A percentile compares a stretch with the other conserved stretches of the same genome.
These are phyloP conservation scores for Fraxinus angustifolia DNA, from an alignment of 305 asterid genomes.

Conservation along the genomic window DNA sequence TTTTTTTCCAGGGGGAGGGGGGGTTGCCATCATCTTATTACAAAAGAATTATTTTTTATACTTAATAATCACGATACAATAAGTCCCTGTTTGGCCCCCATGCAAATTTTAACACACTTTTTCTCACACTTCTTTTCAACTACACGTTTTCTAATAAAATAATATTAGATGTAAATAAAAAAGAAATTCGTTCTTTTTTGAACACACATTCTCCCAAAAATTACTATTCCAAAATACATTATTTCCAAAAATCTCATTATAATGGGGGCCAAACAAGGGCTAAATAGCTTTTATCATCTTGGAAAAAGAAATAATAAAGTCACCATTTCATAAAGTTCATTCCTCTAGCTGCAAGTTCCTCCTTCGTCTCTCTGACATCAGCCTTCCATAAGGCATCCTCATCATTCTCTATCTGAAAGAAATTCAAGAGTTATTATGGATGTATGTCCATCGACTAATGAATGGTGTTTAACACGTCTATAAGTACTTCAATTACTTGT, in stretches of 20 bases:
- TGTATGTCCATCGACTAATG: not conserved
- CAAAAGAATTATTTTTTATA: not conserved
- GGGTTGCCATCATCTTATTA: not conserved
- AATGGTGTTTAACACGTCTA: not conserved
- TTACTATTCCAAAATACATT: not conserved
- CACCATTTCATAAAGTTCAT: constrained; percentile 72
- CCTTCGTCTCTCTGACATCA: constrained; percentile 77
- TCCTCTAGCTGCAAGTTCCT: constrained; percentile 75
- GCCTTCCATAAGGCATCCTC: constrained; percentile 81
- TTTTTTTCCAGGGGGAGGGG: not conserved
- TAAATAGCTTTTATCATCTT: not conserved
- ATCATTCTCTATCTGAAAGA: constrained; percentile 71
- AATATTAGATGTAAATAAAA: not conserved
- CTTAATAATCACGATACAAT: not conserved
- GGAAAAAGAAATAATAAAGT: constrained; percentile 21
- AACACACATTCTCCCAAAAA: not conserved
- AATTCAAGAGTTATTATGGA: constrained; percentile 21
- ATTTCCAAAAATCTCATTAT: not conserved
- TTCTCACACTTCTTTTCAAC: not conserved
- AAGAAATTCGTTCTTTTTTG: not conserved
- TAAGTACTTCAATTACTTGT: not conserved
- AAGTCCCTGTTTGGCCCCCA: not conserved
- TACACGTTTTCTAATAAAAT: not conserved
- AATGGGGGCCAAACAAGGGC: not conserved
- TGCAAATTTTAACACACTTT: not conserved